phyloP scores from a whole-genome alignment of 208 protist species.

The Trypanosomatidae sp. region DNA sequence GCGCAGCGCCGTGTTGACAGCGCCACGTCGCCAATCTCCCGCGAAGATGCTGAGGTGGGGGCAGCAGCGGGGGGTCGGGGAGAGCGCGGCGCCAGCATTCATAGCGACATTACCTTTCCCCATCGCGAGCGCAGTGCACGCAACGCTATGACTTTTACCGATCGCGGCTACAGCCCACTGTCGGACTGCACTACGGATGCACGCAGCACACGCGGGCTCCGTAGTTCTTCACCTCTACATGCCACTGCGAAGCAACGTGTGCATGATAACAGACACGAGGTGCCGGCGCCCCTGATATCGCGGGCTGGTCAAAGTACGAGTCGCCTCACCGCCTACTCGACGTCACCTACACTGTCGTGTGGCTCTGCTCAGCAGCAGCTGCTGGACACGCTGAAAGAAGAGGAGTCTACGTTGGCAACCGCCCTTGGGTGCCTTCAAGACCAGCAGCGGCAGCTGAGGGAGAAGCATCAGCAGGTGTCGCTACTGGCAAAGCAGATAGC shows the following conservation, averaged over 20 bases:
- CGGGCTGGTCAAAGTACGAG: not conserved
- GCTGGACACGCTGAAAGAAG: slow-evolving; percentile 18
- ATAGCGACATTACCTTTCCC: not conserved
- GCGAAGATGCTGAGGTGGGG: not conserved
- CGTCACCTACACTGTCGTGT: slow-evolving; percentile 6
- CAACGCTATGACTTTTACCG: not conserved
- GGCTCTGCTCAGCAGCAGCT: slow-evolving; percentile 24
- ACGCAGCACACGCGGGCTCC: not conserved
- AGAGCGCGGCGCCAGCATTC: not conserved
- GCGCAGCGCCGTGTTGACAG: slow-evolving; percentile 6
- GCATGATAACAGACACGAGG: not conserved
- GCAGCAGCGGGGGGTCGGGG: too few relatives aligned
- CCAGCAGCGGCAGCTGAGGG: slow-evolving; percentile 24
- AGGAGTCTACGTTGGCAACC: slow-evolving; percentile 25
- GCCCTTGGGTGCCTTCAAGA: slow-evolving; percentile 26
- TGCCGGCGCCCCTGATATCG: not conserved
- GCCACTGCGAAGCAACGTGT: too few relatives aligned
- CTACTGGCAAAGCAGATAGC: not conserved
- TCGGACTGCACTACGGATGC: not conserved
- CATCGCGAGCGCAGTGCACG: not conserved
- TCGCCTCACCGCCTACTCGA: not conserved
- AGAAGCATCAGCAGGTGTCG: slow-evolving; percentile 18
- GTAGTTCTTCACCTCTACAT: not conserved
- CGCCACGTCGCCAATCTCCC: slow-evolving; percentile 9
- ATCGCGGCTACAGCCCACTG: not conserved